Conservation (phyloP, 257 asterid species). For the Solanum raphanifolium region DNA sequence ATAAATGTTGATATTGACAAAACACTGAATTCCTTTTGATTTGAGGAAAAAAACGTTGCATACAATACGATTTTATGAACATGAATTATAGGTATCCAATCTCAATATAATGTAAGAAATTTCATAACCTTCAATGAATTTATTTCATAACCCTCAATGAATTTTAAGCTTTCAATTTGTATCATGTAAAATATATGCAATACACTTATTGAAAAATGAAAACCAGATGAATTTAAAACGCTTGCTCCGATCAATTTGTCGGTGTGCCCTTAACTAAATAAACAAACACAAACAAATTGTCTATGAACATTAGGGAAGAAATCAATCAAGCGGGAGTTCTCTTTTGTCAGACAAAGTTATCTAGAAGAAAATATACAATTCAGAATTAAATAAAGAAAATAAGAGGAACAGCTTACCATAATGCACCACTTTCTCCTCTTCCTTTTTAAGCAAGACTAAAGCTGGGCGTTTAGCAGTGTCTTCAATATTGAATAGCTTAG, state of each 20-base stretch:
- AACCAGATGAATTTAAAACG: not conserved
- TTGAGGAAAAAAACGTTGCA: not conserved
- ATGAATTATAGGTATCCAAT: not conserved
- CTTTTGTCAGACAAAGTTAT: not conserved
- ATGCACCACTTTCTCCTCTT: slow-evolving; percentile 48
- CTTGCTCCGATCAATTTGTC: not conserved
- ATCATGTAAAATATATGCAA: not conserved
- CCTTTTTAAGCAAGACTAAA: slow-evolving; percentile 66
- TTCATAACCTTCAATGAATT: not conserved
- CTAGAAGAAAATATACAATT: not conserved
- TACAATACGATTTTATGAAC: not conserved
- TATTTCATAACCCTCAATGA: not conserved
- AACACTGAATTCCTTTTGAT: not conserved
- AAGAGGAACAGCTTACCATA: slow-evolving; percentile 39
- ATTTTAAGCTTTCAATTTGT: not conserved
- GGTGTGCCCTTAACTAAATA: not conserved
- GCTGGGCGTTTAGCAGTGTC: slow-evolving; percentile 53
- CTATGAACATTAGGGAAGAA: not conserved
- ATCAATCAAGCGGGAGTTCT: not conserved
- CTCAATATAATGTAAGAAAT: not conserved
- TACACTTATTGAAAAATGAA: not conserved
- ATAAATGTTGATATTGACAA: not conserved
- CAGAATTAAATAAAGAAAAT: not conserved
- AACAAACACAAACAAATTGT: not conserved
- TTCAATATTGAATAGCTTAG: slow-evolving; percentile 60